These are phyloP conservation scores for Catunica adiposa DNA, from an alignment of 2,329 filamentous ascomycete genomes.

Conservation along the genomic window DNA sequence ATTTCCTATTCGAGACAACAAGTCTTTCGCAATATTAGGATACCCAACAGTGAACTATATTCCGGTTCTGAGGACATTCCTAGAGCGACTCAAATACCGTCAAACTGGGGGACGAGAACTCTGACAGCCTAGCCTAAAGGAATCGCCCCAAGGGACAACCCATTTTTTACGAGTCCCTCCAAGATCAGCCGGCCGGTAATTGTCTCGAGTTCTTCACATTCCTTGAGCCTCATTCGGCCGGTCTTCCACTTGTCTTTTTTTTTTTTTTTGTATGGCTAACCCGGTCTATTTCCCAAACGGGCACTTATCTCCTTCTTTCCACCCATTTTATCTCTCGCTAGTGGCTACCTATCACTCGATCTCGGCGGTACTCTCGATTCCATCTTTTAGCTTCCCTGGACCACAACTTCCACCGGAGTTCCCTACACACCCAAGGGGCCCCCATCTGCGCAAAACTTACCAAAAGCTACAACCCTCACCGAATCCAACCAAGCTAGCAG, in stretches of 20 bases:
- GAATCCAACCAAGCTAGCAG: too few species aligned
- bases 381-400: neutral
- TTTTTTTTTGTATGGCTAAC: too few species aligned
- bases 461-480: neutral
- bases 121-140: too few species aligned
- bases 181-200: neutral
- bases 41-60: neutral
- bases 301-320: neutral
- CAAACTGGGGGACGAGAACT: too few species aligned
- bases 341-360: neutral
- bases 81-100: too few species aligned
- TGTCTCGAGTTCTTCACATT: neutral
- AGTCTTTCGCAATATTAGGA: neutral
- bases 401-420: neutral
- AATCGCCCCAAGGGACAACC: too few species aligned
- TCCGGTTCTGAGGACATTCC: neutral
- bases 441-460: neutral
- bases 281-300: neutral
- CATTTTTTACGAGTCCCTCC: too few species aligned
- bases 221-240: neutral
- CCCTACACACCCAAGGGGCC: neutral
- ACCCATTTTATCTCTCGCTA: neutral
- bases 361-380: neutral
- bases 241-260: neutral
- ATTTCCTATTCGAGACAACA: neutral